Base-by-base conservation (phyloP, 345 rosid species). In the Mercurialis annua region DNA sequence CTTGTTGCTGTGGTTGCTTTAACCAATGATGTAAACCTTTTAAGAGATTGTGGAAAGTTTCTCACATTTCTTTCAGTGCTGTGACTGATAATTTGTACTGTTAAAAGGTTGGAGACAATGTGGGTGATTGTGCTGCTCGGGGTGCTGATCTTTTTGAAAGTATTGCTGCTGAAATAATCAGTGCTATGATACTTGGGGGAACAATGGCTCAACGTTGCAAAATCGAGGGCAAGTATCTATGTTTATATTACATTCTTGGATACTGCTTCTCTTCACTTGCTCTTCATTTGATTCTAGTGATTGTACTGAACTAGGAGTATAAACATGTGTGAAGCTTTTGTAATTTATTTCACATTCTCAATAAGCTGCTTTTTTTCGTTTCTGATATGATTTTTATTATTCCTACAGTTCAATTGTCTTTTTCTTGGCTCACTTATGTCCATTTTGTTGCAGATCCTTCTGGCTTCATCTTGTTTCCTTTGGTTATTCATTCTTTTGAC, bases 101-200 rank as follows among this genome's bases (percentile, higher is more conserved):
- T 62, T 6, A 40, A 65, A 56, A 94, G 99, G 99, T 94, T 67
- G 97, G 98, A 78, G 99, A 92, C 77, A 94, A 94, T 82, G 99
- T 94, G 62, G 99, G 99, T 63, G 99, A 94, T 79, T 94, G 98
- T 85, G 99, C 99, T 78, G 98, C 98, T 59, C 86, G 98, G 68
- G 99, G 99, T 73, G 99, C 99, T 75, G 97, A 94, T 81, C 96
- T 94, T 70, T 94, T 94, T 75, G 99, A 94, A 85, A 94, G 99
- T 76, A 94, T 94, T 67, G 99, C 98, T 20, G 99, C 98, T 73
- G 99, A 94, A 86, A 94, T 92, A 68, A 88, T 94, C 65, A 94
- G 97, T 78, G 97, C 99, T 58, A 94, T 94, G 99, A 94, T 94
- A 74, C 88, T 94, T 59, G 98, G 98, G 56, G 99, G 96, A 84